Conservation (phyloP, 352 stramenopile genomes). For the Phytophthora gonapodyides region DNA sequence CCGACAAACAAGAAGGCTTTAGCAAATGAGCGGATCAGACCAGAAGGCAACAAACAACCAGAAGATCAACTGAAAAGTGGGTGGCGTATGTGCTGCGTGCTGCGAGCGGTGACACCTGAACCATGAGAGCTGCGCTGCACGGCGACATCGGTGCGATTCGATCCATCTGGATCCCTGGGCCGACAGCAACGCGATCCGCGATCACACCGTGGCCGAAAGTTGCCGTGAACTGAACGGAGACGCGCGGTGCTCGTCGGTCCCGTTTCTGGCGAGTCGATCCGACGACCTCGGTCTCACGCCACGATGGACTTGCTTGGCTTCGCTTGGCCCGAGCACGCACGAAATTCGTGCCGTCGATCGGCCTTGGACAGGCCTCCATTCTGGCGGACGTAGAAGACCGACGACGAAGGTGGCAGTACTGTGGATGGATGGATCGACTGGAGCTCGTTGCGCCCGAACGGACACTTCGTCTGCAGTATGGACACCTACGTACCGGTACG, state of each 20-base stretch:
- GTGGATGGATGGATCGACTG: background rate
- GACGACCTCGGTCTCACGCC: constrained; percentile 23
- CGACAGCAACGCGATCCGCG: too few species aligned
- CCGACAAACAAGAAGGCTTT: too few species aligned
- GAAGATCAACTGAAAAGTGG: too few species aligned
- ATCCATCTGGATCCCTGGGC: too few species aligned
- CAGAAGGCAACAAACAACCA: too few species aligned
- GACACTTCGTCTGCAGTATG: background rate
- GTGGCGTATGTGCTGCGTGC: too few species aligned
- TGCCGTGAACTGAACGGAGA: constrained; percentile 11
- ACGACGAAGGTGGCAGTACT: background rate
- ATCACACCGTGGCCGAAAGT: constrained; percentile 1
- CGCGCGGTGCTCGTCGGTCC: background rate
- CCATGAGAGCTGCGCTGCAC: too few species aligned
- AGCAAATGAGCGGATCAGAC: too few species aligned
- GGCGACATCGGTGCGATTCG: too few species aligned
- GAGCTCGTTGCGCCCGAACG: background rate
- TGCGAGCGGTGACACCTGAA: too few species aligned
- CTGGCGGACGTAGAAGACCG: constrained; percentile 6
- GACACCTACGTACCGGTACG: background rate
- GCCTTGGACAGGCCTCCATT: constrained; percentile 2
- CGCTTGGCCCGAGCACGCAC: constrained; percentile 15
- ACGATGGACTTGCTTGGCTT: constrained; percentile 30
- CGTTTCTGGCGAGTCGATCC: constrained; percentile 16
- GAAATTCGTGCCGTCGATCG: constrained; percentile 21